phyloP scores from a whole-genome alignment of 371 early-diverging fungal genomes.

The Apophysomyces ossiformis region DNA sequence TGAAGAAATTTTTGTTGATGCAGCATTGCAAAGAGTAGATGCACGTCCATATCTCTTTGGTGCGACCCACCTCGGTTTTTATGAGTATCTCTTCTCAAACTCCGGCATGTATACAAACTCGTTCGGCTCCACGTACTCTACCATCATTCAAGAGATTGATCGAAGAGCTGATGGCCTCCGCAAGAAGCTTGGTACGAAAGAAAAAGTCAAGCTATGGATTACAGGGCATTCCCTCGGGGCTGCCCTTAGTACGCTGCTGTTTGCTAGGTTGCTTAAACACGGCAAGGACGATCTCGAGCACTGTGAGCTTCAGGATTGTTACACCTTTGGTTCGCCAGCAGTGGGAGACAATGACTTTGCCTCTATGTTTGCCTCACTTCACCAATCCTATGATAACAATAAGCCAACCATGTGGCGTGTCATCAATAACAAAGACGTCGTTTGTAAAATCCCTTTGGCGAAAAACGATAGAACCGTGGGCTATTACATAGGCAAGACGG shows the following conservation, averaged over 20 bases:
- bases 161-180: constrained; percentile 33
- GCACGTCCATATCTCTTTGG: constrained; percentile 34
- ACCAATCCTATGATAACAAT: constrained; percentile 16
- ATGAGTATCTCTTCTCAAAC: constrained; percentile 27
- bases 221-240: constrained; percentile 54
- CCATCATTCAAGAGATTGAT: constrained; percentile 27
- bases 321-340: constrained; percentile 43
- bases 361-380: constrained; percentile 22
- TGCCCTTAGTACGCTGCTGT: constrained; percentile 39
- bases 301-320: constrained; percentile 33
- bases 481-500: constrained; percentile 11
- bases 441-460: constrained; percentile 27
- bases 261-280: constrained; percentile 43
- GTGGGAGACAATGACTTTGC: constrained; percentile 47
- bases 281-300: constrained; percentile 19
- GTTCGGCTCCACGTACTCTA: constrained; percentile 38
- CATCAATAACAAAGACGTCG: constrained; percentile 31
- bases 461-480: constrained; percentile 20
- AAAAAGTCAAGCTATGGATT: constrained; percentile 48
- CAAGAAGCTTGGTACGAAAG: constrained; percentile 21
- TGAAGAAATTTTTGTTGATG: constrained; percentile 39
- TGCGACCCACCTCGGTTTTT: constrained; percentile 35
- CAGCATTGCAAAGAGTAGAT: constrained; percentile 30
- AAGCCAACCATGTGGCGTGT: constrained; percentile 32
- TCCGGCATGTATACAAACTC: constrained; percentile 14